Evolutionary conservation across 768 basidiomycete species (phyloP).

Genomic region (Amanita fuliginea): DNA sequence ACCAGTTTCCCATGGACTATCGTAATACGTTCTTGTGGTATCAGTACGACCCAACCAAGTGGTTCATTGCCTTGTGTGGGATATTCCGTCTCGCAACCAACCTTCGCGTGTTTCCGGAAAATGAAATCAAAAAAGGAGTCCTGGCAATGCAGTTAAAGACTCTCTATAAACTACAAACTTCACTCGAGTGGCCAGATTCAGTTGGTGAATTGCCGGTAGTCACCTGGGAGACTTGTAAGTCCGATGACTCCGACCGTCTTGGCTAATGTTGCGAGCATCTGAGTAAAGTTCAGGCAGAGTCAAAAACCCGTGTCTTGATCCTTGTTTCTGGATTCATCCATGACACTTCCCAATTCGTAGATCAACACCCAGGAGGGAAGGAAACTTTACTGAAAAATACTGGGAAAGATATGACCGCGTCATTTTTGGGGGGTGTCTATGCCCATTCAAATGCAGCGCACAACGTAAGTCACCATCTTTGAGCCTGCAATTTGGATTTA

Average conservation of each 20-base stretch:
- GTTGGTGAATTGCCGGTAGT: slow-evolving; percentile 61
- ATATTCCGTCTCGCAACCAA: slow-evolving; percentile 65
- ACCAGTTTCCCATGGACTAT: slow-evolving; percentile 85
- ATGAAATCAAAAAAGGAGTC: slow-evolving; percentile 77
- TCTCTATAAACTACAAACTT: slow-evolving; percentile 53
- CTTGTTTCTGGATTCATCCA: slow-evolving; percentile 83
- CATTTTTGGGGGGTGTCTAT: slow-evolving; percentile 82
- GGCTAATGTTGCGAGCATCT: background rate
- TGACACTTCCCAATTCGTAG: slow-evolving; percentile 63
- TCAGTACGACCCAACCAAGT: slow-evolving; percentile 91
- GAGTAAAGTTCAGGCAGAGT: slow-evolving; percentile 51
- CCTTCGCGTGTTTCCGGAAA: slow-evolving; percentile 77
- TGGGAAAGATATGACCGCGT: slow-evolving; percentile 77
- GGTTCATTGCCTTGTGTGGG: slow-evolving; percentile 74
- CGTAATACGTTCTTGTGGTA: slow-evolving; percentile 73
- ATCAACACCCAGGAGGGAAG: slow-evolving; percentile 74
- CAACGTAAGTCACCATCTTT: slow-evolving; percentile 36
- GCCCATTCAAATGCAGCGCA: slow-evolving; percentile 78
- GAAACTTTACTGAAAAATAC: slow-evolving; percentile 42
- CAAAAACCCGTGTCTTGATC: slow-evolving; percentile 52
- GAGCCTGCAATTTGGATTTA: background rate
- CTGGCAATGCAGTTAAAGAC: slow-evolving; percentile 77
- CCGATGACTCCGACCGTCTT: background rate
- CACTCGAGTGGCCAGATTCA: slow-evolving; percentile 47
- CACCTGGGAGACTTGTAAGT: slow-evolving; percentile 73